Evolutionary conservation across 192 early-diverging fungal species (phyloP), one percentile per base, ranked within the genome.

Genomic region (Coemansia sp.): DNA sequence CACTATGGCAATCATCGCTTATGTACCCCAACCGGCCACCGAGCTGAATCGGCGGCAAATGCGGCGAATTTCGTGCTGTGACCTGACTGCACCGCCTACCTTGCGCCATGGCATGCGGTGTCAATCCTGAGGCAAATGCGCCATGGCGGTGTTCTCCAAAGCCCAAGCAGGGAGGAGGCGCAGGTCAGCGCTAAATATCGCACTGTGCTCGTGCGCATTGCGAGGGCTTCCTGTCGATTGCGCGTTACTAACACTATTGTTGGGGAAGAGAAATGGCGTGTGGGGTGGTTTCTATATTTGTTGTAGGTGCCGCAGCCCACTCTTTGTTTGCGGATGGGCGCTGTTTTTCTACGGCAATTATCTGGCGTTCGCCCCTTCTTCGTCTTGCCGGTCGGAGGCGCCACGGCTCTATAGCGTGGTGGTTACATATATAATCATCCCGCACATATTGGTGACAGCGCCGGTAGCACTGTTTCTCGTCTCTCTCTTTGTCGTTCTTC

Each of bases 301-400:
- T 12, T 69, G 62, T 83, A 88, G 89, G 26, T 45, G 87, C 28
- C 89, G 88, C 73, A 84, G 83, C 7, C 59, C 86, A 42, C 73
- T 90, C 10, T 85, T 88, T 57, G 37, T 88, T n/a, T 73, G 86
- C 66, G 77, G 84, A 20, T 80, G 85, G n/a, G 72, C 88, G 14
- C 79, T 88, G 82, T 92, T 90, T 62, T 70, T 92, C 45, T 64
- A 85, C 52, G 90, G 88, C 65, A 93, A 92, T 68, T 88, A 87
- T 68, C 86, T 87, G 61, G 62, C 90, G 34, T 91, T 92, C 67
- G 26, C 52, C 14, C 33, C 52, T 26, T 55, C 52, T 26, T 55
- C 52, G 52, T 52, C 50, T 28, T 55, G 86, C 64, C 68, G 68
- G 23, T 2, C 52, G 0, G 70, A 68, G 41, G 87, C 90, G 36